Evolutionary conservation across 495 filamentous ascomycete species (phyloP), one percentile per base, ranked within the genome.

Genomic region (Bombardia bombarda): DNA sequence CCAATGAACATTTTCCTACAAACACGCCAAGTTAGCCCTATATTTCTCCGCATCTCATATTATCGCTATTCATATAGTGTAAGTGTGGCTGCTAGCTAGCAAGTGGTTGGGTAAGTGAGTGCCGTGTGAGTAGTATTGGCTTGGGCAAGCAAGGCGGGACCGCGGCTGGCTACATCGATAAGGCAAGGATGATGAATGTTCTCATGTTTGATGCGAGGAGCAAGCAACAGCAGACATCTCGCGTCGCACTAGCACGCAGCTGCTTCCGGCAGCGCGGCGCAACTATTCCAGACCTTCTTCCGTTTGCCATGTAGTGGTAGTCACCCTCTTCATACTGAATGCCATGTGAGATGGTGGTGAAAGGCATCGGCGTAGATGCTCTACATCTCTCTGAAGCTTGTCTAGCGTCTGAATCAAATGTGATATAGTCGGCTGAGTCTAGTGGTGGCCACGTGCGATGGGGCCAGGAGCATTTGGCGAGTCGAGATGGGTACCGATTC

Each of bases 1-100:
- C 92, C 92, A 69, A 98, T 98, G 54, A 98, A 98, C 92, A 98
- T 98, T 69, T 98, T 98, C 53, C 92, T 98, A 42, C 40, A 54
- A 42, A 38, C 4, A 28, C 22, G n/a, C 3, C 9, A 34, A 25
- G 57, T 73, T 55, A 73, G 70, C 48, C n/a, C 14, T 13, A 13
- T 2, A 13, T 2, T 7, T 13, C 2, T 28, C 2, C 13, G 26
- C 26, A 1, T 28, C 9, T 28, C 26, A 28, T 10, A 28, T n/a
- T n/a, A n/a, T n/a, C n/a, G n/a, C n/a, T n/a, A n/a, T n/a, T n/a
- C n/a, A n/a, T n/a, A n/a, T n/a, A n/a, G n/a, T n/a, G n/a, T n/a
- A n/a, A n/a, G n/a, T 13, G 13, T 30, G 26, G 7, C 18, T 8
- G 18, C 12, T 34, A 16, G 32, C 32, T 17, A 16, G 9, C 7